Evolutionary conservation across 306 rosid genomes (phyloP).

Genomic region (Adenanthera pavonina): DNA sequence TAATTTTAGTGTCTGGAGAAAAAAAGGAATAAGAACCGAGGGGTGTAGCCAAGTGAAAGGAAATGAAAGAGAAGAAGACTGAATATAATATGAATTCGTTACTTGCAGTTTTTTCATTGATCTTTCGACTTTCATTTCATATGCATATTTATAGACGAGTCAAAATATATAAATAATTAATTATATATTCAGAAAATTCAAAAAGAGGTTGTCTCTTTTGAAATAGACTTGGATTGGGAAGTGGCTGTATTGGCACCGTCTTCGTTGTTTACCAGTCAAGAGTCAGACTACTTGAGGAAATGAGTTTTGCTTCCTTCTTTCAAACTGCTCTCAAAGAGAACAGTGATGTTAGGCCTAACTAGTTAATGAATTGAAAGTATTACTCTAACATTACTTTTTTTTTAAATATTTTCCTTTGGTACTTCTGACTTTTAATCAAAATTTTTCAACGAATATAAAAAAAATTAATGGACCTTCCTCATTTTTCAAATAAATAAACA

Average conservation of each 20-base stretch:
- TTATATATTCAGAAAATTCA: too few species aligned
- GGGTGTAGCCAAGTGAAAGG: too few species aligned
- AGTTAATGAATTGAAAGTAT: not conserved
- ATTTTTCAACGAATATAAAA: not conserved
- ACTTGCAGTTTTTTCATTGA: too few species aligned
- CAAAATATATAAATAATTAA: too few species aligned
- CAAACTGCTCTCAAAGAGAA: not conserved
- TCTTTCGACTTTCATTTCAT: too few species aligned
- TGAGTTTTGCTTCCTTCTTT: not conserved
- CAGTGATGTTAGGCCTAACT: not conserved
- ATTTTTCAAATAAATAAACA: too few species aligned
- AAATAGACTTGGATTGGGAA: not conserved
- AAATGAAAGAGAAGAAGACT: too few species aligned
- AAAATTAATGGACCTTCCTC: too few species aligned
- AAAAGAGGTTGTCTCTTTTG: not conserved
- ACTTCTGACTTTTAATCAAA: not conserved
- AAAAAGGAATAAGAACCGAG: too few species aligned
- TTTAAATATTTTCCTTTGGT: not conserved
- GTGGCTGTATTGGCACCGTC: not conserved
- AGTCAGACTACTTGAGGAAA: not conserved
- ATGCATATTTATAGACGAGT: too few species aligned
- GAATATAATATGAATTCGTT: too few species aligned
- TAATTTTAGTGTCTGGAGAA: too few species aligned
- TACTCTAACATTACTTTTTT: not conserved
- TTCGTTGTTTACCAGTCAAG: not conserved